phyloP scores from a whole-genome alignment of 192 early-diverging fungal species.

The Rhizophagus prolifer region DNA sequence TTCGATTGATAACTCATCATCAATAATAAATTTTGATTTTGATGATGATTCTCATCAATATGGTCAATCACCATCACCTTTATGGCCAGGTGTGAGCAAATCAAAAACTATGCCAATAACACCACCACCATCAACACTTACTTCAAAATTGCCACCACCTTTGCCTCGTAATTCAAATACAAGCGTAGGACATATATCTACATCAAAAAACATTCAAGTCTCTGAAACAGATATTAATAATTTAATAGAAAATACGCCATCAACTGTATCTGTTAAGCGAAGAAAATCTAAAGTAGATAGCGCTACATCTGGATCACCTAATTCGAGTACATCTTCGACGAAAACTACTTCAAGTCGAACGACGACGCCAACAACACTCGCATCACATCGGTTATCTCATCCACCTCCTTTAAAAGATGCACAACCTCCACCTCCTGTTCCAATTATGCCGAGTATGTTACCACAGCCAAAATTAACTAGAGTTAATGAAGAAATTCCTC shows the following conservation, averaged over 20 bases:
- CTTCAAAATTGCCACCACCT: constrained; percentile 20
- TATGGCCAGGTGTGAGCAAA: constrained; percentile 4
- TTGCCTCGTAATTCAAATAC: constrained; percentile 14
- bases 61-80: constrained; percentile 13
- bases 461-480: constrained; percentile 18
- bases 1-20: background rate
- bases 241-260: background rate
- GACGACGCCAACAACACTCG: background rate
- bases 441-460: constrained; percentile 20
- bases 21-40: background rate
- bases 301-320: background rate
- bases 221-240: background rate
- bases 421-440: constrained; percentile 20
- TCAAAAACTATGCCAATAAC: constrained; percentile 29
- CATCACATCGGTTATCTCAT: constrained; percentile 11
- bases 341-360: constrained; percentile 14
- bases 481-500: constrained; percentile 29
- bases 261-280: background rate
- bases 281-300: background rate
- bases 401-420: constrained; percentile 12
- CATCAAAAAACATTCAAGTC: constrained; percentile 25
- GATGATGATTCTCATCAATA: background rate
- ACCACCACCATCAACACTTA: background rate
- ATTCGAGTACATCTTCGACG: background rate
- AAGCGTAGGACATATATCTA: background rate